These are phyloP conservation scores for Taiozyma sp. DNA, from an alignment of 1,139 yeast species.

Conservation along the genomic window DNA sequence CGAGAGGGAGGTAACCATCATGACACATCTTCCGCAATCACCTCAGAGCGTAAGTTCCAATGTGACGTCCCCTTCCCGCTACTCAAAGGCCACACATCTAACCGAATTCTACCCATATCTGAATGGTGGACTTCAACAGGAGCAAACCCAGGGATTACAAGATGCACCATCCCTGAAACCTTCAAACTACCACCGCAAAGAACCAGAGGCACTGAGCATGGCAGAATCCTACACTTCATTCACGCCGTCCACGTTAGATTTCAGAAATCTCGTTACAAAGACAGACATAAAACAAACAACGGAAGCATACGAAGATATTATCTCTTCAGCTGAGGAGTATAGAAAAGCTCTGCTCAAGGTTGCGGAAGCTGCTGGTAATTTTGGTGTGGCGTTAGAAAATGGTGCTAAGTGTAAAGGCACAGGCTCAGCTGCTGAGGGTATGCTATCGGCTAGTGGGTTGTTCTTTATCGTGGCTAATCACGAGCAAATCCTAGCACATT, in stretches of 20 bases:
- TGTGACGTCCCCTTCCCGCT: conserved; percentile 18
- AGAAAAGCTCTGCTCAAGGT: conserved; percentile 43
- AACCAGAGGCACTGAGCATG: conserved; percentile 26
- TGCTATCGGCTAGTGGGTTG: conserved; percentile 70
- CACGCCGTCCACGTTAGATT: conserved; percentile 48
- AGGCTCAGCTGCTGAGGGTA: conserved; percentile 57
- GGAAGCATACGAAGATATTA: conserved; percentile 40
- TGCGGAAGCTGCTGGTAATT: conserved; percentile 61
- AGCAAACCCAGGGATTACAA: background rate
- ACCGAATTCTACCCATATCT: conserved; percentile 47
- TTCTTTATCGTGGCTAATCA: conserved; percentile 76
- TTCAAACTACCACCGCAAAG: conserved; percentile 8
- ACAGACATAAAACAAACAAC: conserved; percentile 49
- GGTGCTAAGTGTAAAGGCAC: conserved; percentile 67
- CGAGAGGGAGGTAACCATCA: background rate
- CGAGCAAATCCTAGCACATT: conserved; percentile 60
- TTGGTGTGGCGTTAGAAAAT: conserved; percentile 68
- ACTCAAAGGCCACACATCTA: conserved; percentile 39
- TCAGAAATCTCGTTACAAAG: conserved; percentile 54
- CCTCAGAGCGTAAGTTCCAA: conserved; percentile 4
- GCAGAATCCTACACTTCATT: conserved; percentile 35
- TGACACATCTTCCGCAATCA: background rate
- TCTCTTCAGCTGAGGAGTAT: conserved; percentile 47
- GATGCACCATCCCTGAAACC: conserved; percentile 1
- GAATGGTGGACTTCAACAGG: conserved; percentile 29